Percentiles rank a stretch among this genome's conserved stretches.
Evolutionary conservation across 208 protist genomes (phyloP).

Genomic region (Balamuthia mandrillaris): DNA sequence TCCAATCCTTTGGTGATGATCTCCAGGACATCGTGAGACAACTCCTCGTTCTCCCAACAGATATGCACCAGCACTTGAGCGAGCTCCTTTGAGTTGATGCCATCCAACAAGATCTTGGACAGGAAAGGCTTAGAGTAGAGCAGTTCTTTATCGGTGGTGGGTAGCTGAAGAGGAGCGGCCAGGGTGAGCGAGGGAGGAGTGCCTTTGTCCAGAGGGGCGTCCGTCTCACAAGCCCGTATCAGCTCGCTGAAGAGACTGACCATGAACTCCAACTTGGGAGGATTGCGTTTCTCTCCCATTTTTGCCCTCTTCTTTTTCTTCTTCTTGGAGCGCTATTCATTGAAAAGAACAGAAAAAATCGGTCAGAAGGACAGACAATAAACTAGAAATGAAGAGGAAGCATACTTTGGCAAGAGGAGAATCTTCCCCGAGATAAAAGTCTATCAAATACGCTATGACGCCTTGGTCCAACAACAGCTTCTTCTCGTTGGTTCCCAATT

Average conservation of each 20-base stretch:
- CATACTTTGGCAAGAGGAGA: slow-evolving; percentile 32
- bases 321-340: neutral
- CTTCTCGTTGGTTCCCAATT: slow-evolving; percentile 42
- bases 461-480: slow-evolving; percentile 26
- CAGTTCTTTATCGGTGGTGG: slow-evolving; percentile 37
- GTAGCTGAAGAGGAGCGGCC: neutral
- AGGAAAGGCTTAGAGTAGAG: slow-evolving; percentile 28
- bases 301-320: slow-evolving; percentile 42
- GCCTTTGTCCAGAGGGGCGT: neutral
- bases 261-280: slow-evolving; percentile 17
- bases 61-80: neutral
- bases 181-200: neutral
- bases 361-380: neutral
- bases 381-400: neutral
- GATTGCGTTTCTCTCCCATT: slow-evolving; percentile 59
- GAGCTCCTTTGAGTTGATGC: slow-evolving; percentile 14
- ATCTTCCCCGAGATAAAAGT: slow-evolving; percentile 58
- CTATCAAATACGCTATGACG: slow-evolving; percentile 43
- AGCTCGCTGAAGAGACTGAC: slow-evolving; percentile 21
- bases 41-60: slow-evolving; percentile 9
- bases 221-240: slow-evolving; percentile 13
- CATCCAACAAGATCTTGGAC: neutral
- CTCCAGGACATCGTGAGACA: neutral
- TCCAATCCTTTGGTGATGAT: neutral
- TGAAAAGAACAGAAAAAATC: neutral